Evolutionary conservation across 2,329 filamentous ascomycete genomes (phyloP).

Genomic region (Pseudogymnoascus sp.): DNA sequence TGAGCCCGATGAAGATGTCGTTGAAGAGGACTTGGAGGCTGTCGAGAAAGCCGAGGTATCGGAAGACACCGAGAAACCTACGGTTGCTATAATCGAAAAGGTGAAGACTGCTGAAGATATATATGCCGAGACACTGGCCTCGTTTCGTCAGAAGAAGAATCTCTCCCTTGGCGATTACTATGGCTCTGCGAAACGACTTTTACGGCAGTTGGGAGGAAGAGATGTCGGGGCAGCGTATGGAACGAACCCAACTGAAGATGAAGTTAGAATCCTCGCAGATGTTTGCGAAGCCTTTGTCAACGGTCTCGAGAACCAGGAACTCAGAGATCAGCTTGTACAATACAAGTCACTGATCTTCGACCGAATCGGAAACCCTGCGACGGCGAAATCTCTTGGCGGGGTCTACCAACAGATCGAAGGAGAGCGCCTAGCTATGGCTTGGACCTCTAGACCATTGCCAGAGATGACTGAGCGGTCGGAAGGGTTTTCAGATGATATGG

Average conservation of each 20-base stretch:
- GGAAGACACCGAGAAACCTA: neutral
- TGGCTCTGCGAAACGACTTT: slow-evolving; percentile 22
- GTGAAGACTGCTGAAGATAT: neutral
- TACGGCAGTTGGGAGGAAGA: slow-evolving; percentile 23
- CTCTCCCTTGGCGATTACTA: slow-evolving; percentile 26
- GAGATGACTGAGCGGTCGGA: slow-evolving; percentile 31
- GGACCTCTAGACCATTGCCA: slow-evolving; percentile 31
- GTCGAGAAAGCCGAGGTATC: neutral
- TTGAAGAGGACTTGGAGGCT: slow-evolving; percentile 20
- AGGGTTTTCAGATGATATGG: slow-evolving; percentile 28
- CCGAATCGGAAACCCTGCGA: slow-evolving; percentile 20
- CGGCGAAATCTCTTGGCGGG: slow-evolving; percentile 43
- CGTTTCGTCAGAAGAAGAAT: slow-evolving; percentile 23
- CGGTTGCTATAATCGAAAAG: neutral
- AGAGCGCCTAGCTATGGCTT: slow-evolving; percentile 42
- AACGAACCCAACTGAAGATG: slow-evolving; percentile 22
- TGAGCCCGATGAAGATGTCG: slow-evolving; percentile 29
- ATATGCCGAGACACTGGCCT: slow-evolving; percentile 10
- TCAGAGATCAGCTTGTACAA: slow-evolving; percentile 37
- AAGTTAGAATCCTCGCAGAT: slow-evolving; percentile 42
- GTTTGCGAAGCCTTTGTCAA: slow-evolving; percentile 46
- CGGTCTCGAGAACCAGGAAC: slow-evolving; percentile 40
- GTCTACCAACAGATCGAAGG: slow-evolving; percentile 48
- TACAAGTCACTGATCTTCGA: slow-evolving; percentile 38
- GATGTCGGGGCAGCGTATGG: slow-evolving; percentile 19